phyloP scores from a whole-genome alignment of 2,329 filamentous ascomycete species.

The Emergomyces africanus region DNA sequence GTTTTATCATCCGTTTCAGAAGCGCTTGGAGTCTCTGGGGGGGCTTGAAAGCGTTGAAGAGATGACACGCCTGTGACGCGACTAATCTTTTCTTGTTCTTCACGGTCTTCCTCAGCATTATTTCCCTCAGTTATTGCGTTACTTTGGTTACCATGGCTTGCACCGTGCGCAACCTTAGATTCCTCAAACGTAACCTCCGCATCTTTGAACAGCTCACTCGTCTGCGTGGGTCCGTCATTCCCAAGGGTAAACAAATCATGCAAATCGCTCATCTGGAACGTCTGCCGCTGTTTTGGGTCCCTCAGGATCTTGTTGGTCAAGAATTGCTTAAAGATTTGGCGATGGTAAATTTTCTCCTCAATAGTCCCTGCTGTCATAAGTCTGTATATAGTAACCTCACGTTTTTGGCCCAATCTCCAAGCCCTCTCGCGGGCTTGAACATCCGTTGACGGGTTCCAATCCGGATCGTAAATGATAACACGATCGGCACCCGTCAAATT shows the following conservation, averaged over 20 bases:
- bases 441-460: slow-evolving; percentile 97
- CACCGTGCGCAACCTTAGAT: slow-evolving; percentile 14
- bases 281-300: slow-evolving; percentile 85
- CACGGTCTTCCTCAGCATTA: slow-evolving; percentile 10
- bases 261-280: slow-evolving; percentile 77
- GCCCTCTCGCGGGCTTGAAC: slow-evolving; percentile 89
- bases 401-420: slow-evolving; percentile 90
- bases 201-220: slow-evolving; percentile 75
- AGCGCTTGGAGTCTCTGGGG: slow-evolving; percentile 16
- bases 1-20: slow-evolving; percentile 16
- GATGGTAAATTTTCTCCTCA: slow-evolving; percentile 97
- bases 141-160: slow-evolving; percentile 2
- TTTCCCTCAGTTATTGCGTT: not conserved
- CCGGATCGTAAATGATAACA: slow-evolving; percentile 96
- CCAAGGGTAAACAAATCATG: slow-evolving; percentile 83
- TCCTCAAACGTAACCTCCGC: slow-evolving; percentile 58
- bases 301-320: slow-evolving; percentile 91
- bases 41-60: slow-evolving; percentile 50
- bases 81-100: slow-evolving; percentile 35
- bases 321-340: slow-evolving; percentile 98
- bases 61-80: slow-evolving; percentile 49
- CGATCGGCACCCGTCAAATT: slow-evolving; percentile 91
- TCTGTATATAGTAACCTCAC: slow-evolving; percentile 89
- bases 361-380: slow-evolving; percentile 98
- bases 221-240: slow-evolving; percentile 61